Conservation (phyloP, 2,329 filamentous ascomycete genomes). For the Pseudogymnoascus sp. region DNA sequence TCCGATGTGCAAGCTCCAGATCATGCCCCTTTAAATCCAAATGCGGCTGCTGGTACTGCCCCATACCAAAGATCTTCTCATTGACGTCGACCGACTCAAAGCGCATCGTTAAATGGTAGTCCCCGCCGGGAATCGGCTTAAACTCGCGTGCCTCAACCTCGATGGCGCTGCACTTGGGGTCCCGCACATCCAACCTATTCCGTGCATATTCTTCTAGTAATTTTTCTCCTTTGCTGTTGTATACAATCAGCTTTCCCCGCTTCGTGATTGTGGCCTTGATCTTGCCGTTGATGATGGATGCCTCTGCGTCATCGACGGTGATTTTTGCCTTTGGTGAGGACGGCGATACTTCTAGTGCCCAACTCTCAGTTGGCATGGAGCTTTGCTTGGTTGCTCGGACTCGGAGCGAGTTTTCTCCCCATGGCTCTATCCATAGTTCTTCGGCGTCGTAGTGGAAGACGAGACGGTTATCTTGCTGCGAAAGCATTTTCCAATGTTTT, state of each 20-base stretch:
- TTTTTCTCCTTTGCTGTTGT: conserved; percentile 32
- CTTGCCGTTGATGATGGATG: conserved; percentile 38
- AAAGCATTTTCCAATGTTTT: conserved; percentile 21
- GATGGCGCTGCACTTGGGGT: conserved; percentile 43
- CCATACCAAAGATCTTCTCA: conserved; percentile 61
- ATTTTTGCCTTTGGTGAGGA: background rate
- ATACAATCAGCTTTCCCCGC: conserved; percentile 40
- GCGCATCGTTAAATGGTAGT: conserved; percentile 49
- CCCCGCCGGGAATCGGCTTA: conserved; percentile 37
- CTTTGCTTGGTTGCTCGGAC: conserved; percentile 37
- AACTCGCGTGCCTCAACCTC: conserved; percentile 43
- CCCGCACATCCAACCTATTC: conserved; percentile 37
- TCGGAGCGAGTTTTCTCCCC: conserved; percentile 40
- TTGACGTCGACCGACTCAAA: conserved; percentile 46
- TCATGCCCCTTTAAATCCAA: conserved; percentile 56
- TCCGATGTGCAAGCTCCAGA: conserved; percentile 56
- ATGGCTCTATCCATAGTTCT: conserved; percentile 39
- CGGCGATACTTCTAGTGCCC: conserved; percentile 29
- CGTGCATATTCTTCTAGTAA: conserved; percentile 43
- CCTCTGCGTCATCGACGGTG: conserved; percentile 18
- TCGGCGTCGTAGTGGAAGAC: conserved; percentile 35
- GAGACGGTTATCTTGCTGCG: conserved; percentile 22
- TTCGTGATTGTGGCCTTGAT: conserved; percentile 39
- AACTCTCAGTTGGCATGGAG: conserved; percentile 32
- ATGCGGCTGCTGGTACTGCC: conserved; percentile 56